Evolutionary conservation across 352 stramenopile species (phyloP).

Genomic region (Globisporangium barbulae): DNA sequence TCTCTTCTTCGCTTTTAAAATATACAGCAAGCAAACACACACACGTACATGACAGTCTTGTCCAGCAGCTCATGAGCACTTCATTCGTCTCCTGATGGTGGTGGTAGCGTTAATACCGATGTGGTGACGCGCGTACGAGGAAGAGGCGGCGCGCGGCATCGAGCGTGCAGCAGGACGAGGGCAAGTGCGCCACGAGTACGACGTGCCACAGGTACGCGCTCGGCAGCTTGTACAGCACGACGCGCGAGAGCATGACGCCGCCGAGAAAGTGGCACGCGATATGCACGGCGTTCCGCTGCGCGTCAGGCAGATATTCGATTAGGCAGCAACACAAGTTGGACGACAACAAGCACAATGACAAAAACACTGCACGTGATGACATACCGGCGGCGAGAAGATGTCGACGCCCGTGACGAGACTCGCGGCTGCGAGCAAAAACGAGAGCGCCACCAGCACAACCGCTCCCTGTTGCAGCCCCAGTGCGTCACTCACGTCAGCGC

Average conservation of each 20-base stretch:
- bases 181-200: conserved; percentile 32
- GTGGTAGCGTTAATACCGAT: conserved; percentile 14
- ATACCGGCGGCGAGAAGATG: conserved; percentile 45
- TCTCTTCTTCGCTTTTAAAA: conserved; percentile 40
- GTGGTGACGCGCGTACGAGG: conserved; percentile 22
- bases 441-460: conserved; percentile 30
- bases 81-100: background rate
- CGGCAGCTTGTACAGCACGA: conserved; percentile 39
- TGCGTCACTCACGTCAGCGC: background rate
- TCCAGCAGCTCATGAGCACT: background rate
- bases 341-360: background rate
- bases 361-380: background rate
- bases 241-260: conserved; percentile 52
- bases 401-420: conserved; percentile 47
- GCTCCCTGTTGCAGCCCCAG: conserved; percentile 15
- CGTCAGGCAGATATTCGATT: background rate
- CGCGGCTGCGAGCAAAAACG: conserved; percentile 35
- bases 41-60: background rate
- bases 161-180: conserved; percentile 31
- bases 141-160: conserved; percentile 26
- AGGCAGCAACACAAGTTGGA: background rate
- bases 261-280: conserved; percentile 58
- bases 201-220: conserved; percentile 49
- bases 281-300: conserved; percentile 52
- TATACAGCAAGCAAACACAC: conserved; percentile 22